Evolutionary conservation across 352 stramenopile genomes (phyloP), one percentile per base, ranked within the genome.

Genomic region (Phytophthora sansomeana): DNA sequence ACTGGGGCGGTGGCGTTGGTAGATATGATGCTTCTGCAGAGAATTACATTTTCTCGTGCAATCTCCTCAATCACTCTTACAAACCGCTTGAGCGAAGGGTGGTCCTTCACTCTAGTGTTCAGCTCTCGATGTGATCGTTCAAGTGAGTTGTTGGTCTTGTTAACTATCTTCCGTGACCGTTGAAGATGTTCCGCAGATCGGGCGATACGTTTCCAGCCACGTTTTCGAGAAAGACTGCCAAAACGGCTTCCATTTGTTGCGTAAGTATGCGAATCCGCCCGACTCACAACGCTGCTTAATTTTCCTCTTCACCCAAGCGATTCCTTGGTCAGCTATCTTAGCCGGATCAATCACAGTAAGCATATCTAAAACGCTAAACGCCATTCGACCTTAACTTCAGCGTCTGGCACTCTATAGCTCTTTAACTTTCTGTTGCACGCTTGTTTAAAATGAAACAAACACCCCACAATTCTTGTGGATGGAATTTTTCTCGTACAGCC

Each of bases 361-460:
- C 33, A 46, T 46, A 10, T 56, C 49, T 46, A 56, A 36, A 4
- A 56, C n/a, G 4, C 49, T 33, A 33, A 56, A 56, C 10, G 17
- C 49, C 33, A 56, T 56, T 3, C 49, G 19, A 56, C 13, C 11
- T 7, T 10, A 19, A 19, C 49, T 33, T 56, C 49, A 8, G 2
- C 21, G 11, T 56, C 49, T 24, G 33, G 7, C 3, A 56, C 5
- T 5, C 33, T 19, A 46, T 56, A 56, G 9, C 17, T 21, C 19
- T 56, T 56, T 19, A 56, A 33, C 16, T 56, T 57, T 19, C 49
- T 8, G 35, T 35, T 46, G 26, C 32, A 57, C 10, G 33, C 49
- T 24, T 57, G 49, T n/a, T 47, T 57, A n/a, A 57, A 57, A 26
- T 47, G 49, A n/a, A 47, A 57, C 11, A 57, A 47, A 19, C 49